Base-by-base conservation (phyloP, 805 yeast species). In the Clavispora santaluciae region DNA sequence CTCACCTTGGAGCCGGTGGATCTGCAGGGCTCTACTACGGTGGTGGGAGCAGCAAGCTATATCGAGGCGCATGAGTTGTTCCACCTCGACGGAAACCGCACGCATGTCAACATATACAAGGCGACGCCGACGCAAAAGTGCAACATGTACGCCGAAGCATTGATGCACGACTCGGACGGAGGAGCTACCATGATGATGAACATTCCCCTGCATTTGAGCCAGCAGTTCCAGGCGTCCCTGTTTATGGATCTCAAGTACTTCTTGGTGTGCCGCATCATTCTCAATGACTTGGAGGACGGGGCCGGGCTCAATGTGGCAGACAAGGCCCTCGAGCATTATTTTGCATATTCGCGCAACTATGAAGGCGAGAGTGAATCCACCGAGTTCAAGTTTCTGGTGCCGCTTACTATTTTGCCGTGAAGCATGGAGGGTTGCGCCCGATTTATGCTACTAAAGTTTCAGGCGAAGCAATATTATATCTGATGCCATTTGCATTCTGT, bases 61-160 rank as follows among this genome's bases (percentile, higher is more conserved):
- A 35, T 68, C n/a, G 73, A 67, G 45, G 73, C 72, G 9, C 66
- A 64, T 39, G 73, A 69, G 40, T 37, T 51, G 3, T 68, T 57
- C 47, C 69, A 68, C 43, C 16, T 49, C 12, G 40, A 31, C 8
- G 40, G 36, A 9, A 37, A 34, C 23, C 42, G 50, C 22, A 46
- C 46, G 24, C 21, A 43, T 29, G 38, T 54, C 13, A 61, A 68
- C 39, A 41, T 51, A 9, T 68, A 64, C 49, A 56, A 60, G 38
- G 70, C 68, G 13, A 60, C 66, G 10, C 67, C 67, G 13, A 53
- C 54, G 12, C 24, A 55, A 15, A 68, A 66, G 46, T 45, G 56
- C 25, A 68, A 67, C 48, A 51, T 64, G 1, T 58, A 63, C 41
- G 63, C 66, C 3, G 34, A 61, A 11, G 54, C 71, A 2, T 38